Conservation (phyloP, 176 grass and related monocot species). For the Rhynchospora tenuis region DNA sequence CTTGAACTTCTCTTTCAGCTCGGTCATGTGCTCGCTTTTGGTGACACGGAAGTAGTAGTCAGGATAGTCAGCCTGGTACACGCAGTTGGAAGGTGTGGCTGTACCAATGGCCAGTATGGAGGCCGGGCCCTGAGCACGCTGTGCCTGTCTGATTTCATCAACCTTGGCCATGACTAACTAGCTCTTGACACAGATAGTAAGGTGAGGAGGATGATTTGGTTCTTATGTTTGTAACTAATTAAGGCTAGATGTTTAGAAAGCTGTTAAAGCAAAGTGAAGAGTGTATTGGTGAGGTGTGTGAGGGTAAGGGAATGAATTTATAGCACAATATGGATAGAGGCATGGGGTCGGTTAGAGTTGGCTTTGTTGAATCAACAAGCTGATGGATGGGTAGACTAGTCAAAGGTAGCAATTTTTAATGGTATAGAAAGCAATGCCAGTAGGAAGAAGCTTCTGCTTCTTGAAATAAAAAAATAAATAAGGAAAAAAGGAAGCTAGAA, state of each 20-base stretch:
- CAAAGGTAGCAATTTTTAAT: not conserved
- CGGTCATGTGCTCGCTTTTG: slow-evolving; percentile 20
- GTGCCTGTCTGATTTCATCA: slow-evolving; percentile 23
- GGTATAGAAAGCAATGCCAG: not conserved
- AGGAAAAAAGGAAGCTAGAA: too few species aligned
- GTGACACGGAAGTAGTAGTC: slow-evolving; percentile 29
- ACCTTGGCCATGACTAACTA: slow-evolving; percentile 15
- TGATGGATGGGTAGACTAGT: not conserved
- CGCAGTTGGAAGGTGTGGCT: not conserved
- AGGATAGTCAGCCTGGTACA: slow-evolving; percentile 15
- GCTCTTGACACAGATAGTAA: not conserved
- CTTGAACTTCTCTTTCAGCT: slow-evolving; percentile 29
- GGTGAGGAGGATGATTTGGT: not conserved
- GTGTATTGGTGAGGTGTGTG: not conserved
- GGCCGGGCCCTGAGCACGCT: slow-evolving; percentile 12
- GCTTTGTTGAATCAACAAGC: slow-evolving; percentile 12
- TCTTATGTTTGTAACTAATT: not conserved
- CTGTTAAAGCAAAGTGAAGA: not conserved
- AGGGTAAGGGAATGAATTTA: not conserved
- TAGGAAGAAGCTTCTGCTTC: too few species aligned
- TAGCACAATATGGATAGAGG: not conserved
- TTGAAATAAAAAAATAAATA: too few species aligned
- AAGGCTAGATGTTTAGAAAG: not conserved
- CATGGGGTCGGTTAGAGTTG: not conserved
- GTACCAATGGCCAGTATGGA: slow-evolving; percentile 22